Conservation (phyloP, 768 basidiomycete genomes). For the Suillus lakei region DNA sequence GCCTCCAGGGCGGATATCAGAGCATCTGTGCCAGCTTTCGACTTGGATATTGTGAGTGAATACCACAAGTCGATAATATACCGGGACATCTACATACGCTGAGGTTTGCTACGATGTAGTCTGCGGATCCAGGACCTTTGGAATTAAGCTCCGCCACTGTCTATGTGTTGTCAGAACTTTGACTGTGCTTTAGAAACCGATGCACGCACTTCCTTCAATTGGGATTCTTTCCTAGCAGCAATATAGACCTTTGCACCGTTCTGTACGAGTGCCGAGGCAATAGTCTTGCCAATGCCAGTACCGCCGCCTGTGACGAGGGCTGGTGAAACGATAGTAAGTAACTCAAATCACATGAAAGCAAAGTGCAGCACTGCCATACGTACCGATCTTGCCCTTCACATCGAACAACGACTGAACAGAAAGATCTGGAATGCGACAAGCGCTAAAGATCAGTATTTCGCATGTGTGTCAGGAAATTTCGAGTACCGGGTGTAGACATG, state of each 20-base stretch:
- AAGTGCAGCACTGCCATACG: slow-evolving; percentile 15
- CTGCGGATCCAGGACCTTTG: slow-evolving; percentile 59
- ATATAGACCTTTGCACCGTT: slow-evolving; percentile 93
- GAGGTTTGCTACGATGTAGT: slow-evolving; percentile 78
- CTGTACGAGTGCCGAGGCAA: slow-evolving; percentile 79
- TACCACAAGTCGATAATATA: neutral
- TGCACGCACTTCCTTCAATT: slow-evolving; percentile 68
- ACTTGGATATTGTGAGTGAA: slow-evolving; percentile 41
- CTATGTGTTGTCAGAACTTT: slow-evolving; percentile 29
- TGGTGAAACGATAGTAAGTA: slow-evolving; percentile 25
- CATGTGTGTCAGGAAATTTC: neutral
- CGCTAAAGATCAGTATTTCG: neutral
- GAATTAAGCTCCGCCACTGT: slow-evolving; percentile 64
- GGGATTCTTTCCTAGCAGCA: slow-evolving; percentile 80
- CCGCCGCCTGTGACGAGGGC: slow-evolving; percentile 85
- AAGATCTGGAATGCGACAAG: slow-evolving; percentile 46
- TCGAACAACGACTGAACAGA: slow-evolving; percentile 59
- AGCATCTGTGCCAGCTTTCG: slow-evolving; percentile 78
- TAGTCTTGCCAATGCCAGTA: slow-evolving; percentile 84
- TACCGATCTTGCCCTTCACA: slow-evolving; percentile 73
- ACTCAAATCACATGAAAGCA: slow-evolving; percentile 6
- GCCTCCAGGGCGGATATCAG: slow-evolving; percentile 71
- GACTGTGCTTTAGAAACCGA: neutral
- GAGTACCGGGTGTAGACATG: slow-evolving; percentile 1
- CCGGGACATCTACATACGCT: slow-evolving; percentile 49